Evolutionary conservation across 1,139 yeast genomes (phyloP).

Genomic region (Protomyces inundatus): DNA sequence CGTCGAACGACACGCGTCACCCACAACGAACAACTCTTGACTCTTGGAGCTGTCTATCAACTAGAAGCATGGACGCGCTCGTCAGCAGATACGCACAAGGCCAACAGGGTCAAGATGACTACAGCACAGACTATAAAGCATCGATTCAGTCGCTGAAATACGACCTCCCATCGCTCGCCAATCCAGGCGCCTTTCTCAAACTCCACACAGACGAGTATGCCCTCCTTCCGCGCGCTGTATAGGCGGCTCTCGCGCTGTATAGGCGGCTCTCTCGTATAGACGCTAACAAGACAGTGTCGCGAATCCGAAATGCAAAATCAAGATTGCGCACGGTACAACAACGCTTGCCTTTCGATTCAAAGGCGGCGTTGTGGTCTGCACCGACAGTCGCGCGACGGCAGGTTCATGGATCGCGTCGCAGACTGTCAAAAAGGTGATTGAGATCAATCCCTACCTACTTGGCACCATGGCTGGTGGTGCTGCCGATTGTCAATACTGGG

Average conservation of each 20-base stretch:
- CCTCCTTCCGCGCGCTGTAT: constrained; percentile 20
- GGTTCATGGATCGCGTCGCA: constrained; percentile 65
- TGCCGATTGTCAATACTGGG: constrained; percentile 99
- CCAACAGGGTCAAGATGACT: background rate
- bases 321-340: constrained; percentile 97
- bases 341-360: constrained; percentile 93
- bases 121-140: background rate
- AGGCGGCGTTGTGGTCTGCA: constrained; percentile 66
- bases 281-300: constrained; percentile 29
- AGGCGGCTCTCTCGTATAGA: constrained; percentile 5
- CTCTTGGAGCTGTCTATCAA: background rate
- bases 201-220: constrained; percentile 22
- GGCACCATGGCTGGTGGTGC: constrained; percentile 99
- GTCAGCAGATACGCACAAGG: background rate
- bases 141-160: constrained; percentile 7
- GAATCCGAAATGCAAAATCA: constrained; percentile 90
- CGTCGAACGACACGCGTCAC: background rate
- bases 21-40: background rate
- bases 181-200: constrained; percentile 27
- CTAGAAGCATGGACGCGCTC: background rate
- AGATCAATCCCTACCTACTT: constrained; percentile 78
- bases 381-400: constrained; percentile 29
- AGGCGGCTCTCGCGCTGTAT: constrained; percentile 20
- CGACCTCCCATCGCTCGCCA: constrained; percentile 22
- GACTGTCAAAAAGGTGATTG: constrained; percentile 94